Percentiles rank a stretch among this genome's conserved stretches.
phyloP scores from a whole-genome alignment of 768 basidiomycete species.

The Podaxis sp. region DNA sequence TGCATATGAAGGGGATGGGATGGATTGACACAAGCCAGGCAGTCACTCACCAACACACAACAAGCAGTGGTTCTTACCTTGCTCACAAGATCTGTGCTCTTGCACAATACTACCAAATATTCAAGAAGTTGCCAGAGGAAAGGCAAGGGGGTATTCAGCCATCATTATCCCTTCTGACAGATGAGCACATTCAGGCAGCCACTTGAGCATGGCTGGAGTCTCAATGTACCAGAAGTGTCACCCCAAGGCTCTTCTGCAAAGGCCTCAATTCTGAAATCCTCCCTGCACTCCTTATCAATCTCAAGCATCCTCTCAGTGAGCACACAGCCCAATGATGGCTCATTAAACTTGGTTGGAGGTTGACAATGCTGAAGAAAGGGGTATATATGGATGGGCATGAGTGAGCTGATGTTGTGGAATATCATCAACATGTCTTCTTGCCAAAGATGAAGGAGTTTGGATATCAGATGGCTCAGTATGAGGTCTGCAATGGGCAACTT shows the following conservation, averaged over 20 bases:
- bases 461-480: constrained; percentile 18
- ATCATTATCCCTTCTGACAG: constrained; percentile 20
- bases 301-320: constrained; percentile 24
- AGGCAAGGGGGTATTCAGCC: constrained; percentile 22
- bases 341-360: constrained; percentile 30
- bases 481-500: constrained; percentile 19
- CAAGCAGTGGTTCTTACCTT: no score
- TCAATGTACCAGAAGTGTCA: constrained; percentile 30
- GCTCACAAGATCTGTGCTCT: constrained; percentile 25
- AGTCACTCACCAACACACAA: no score
- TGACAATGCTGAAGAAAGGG: constrained; percentile 29
- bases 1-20: no score
- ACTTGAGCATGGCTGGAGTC: constrained; percentile 33
- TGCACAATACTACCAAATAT: constrained; percentile 34
- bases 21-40: no score
- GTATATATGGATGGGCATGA: constrained; percentile 27
- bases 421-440: constrained; percentile 28
- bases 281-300: constrained; percentile 28
- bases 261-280: constrained; percentile 31
- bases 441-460: constrained; percentile 24
- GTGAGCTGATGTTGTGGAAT: constrained; percentile 32
- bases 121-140: constrained; percentile 30
- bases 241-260: constrained; percentile 23
- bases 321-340: constrained; percentile 40
- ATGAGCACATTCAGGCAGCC: constrained; percentile 26